Conservation (phyloP, 2,329 filamentous ascomycete species). For the Ceratocystis cacaofunesta region DNA sequence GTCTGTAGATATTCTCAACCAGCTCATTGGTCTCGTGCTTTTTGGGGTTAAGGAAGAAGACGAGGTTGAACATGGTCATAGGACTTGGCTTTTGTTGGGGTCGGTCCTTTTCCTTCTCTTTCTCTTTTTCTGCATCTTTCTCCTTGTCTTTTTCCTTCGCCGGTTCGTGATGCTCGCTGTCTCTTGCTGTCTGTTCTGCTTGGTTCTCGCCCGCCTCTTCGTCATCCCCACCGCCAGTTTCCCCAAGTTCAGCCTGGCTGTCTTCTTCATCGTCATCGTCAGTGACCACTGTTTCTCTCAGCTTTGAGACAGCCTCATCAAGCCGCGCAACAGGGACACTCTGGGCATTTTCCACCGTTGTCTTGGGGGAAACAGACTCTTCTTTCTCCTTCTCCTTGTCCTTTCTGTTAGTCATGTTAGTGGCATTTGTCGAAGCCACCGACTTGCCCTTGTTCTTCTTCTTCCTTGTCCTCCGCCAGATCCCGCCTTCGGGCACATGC, state of each 20-base stretch:
- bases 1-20: constrained; percentile 63
- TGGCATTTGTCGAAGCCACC: constrained; percentile 22
- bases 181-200: constrained; percentile 12
- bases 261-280: constrained; percentile 19
- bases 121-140: constrained; percentile 21
- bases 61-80: constrained; percentile 96
- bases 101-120: constrained; percentile 24
- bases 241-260: constrained; percentile 20
- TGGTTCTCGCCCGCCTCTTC: constrained; percentile 20
- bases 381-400: constrained; percentile 2
- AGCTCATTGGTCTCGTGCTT: constrained; percentile 62
- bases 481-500: constrained; percentile 63
- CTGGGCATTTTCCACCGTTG: not conserved
- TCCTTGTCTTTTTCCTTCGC: not conserved
- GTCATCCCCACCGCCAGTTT: constrained; percentile 21
- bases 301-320: not conserved
- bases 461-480: constrained; percentile 47
- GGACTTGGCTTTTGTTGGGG: constrained; percentile 48
- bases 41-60: constrained; percentile 76
- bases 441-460: constrained; percentile 23
- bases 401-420: constrained; percentile 15
- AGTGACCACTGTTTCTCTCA: constrained; percentile 17
- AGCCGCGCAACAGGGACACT: not conserved
- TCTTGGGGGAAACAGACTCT: constrained; percentile 13
- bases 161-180: constrained; percentile 20